These are phyloP conservation scores for Solanum commersonii DNA, from an alignment of 257 asterid genomes.

Conservation along the genomic window DNA sequence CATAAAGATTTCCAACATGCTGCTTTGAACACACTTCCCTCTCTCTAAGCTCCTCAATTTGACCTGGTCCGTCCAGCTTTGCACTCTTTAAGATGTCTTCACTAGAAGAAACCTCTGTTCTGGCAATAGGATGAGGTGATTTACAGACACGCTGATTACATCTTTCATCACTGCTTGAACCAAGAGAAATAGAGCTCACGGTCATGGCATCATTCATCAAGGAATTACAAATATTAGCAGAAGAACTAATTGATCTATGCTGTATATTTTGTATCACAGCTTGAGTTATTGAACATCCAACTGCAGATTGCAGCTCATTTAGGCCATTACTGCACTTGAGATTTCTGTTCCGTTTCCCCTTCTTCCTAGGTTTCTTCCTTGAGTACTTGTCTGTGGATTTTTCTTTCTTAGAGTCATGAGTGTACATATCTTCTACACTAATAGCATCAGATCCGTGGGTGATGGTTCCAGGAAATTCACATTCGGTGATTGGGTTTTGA, in stretches of 20 bases:
- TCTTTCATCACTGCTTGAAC: constrained; percentile 1
- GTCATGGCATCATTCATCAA: not conserved
- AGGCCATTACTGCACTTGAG: not conserved
- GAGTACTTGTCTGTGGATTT: not conserved
- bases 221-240: not conserved
- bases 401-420: not conserved
- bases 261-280: not conserved
- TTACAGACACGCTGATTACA: not conserved
- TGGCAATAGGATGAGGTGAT: not conserved
- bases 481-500: not conserved
- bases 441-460: not conserved
- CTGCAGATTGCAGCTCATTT: not conserved
- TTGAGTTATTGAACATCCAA: constrained; percentile 1
- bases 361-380: constrained; percentile 11
- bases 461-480: constrained; percentile 2
- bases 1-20: not conserved
- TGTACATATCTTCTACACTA: not conserved
- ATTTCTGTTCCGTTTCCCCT: constrained; percentile 2
- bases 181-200: not conserved
- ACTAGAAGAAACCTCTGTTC: not conserved
- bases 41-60: not conserved
- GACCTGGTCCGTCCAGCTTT: not conserved
- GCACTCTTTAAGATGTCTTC: not conserved
- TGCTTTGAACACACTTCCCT: not conserved
- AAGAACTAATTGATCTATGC: not conserved